These are phyloP conservation scores for Chrysoporthe austroafricana DNA, from an alignment of 2,329 filamentous ascomycete genomes.

Conservation along the genomic window DNA sequence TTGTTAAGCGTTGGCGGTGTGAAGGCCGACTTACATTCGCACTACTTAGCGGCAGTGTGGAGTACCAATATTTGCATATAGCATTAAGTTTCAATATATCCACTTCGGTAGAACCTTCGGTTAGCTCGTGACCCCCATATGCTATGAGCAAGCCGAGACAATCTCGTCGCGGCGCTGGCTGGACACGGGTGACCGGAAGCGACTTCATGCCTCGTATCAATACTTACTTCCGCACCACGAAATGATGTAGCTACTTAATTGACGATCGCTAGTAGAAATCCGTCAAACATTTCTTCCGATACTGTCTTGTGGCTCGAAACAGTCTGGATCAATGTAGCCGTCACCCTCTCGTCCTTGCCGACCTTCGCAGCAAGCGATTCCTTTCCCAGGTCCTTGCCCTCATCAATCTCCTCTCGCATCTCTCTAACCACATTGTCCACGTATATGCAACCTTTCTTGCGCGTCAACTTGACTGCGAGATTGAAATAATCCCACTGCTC, in stretches of 20 bases:
- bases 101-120: not conserved
- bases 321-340: constrained; percentile 30
- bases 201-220: too few species aligned
- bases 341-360: constrained; percentile 31
- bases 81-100: not conserved
- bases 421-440: constrained; percentile 55
- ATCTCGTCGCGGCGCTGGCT: too few species aligned
- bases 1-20: constrained; percentile 2
- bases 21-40: not conserved
- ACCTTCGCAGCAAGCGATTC: constrained; percentile 32
- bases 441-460: constrained; percentile 46
- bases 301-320: constrained; percentile 26
- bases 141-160: not conserved
- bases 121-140: not conserved
- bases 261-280: constrained; percentile 32
- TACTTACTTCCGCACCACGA: not conserved
- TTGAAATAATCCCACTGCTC: constrained; percentile 56
- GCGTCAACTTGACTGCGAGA: constrained; percentile 45
- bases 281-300: constrained; percentile 29
- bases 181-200: too few species aligned
- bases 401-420: constrained; percentile 34
- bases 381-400: constrained; percentile 24
- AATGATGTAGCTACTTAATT: constrained; percentile 10
- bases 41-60: not conserved
- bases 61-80: not conserved